These are phyloP conservation scores for Hibiscus syriacus DNA, from an alignment of 345 rosid genomes.

Conservation along the genomic window DNA sequence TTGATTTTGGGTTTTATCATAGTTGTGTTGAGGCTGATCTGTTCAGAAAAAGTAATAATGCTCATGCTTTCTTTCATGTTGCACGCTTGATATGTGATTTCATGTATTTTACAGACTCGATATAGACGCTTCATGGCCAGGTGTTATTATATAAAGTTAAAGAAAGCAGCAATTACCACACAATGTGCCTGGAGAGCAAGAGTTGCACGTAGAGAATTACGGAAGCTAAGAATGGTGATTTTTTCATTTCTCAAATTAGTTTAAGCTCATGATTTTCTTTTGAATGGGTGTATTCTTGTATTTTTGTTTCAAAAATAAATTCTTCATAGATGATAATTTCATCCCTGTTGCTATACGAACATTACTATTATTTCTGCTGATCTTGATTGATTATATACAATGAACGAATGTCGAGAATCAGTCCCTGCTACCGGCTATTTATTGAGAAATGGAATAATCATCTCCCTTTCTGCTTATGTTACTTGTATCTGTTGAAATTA, in stretches of 20 bases:
- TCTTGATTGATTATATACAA: not conserved
- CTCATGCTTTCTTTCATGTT: slow-evolving; percentile 4
- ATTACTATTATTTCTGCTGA: not conserved
- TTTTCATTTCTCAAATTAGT: slow-evolving; percentile 3
- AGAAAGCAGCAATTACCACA: slow-evolving; percentile 60
- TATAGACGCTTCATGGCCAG: slow-evolving; percentile 55
- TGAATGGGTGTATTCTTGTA: not conserved
- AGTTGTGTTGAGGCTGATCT: not conserved
- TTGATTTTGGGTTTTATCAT: not conserved
- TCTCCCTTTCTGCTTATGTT: not conserved
- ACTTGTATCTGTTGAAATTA: slow-evolving; percentile 4
- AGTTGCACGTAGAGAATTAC: slow-evolving; percentile 68
- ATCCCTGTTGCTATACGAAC: not conserved
- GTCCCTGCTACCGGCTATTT: not conserved
- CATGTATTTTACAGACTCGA: slow-evolving; percentile 47
- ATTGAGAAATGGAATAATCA: not conserved
- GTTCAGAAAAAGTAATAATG: not conserved
- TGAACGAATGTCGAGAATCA: not conserved
- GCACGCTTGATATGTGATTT: too few relatives aligned
- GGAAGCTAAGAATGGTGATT: slow-evolving; percentile 70
- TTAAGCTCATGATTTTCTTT: slow-evolving; percentile 3
- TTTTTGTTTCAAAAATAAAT: not conserved
- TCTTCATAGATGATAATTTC: not conserved
- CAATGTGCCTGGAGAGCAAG: slow-evolving; percentile 81
- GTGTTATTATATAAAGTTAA: slow-evolving; percentile 31